Evolutionary conservation across 805 yeast species (phyloP).

Genomic region (Cyberlindnera amylophila): DNA sequence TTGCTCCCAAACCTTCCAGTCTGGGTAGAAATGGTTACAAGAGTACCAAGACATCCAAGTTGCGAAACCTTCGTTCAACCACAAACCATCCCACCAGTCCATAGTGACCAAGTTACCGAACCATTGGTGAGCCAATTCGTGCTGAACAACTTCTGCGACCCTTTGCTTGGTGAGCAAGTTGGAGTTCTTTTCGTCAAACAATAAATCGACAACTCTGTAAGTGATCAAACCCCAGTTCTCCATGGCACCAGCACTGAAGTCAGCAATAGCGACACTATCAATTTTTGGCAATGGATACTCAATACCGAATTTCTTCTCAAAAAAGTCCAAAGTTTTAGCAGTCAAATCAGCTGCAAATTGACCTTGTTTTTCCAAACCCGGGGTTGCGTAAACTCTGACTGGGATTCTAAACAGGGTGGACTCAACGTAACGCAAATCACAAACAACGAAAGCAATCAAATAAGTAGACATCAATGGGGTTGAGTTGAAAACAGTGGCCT

Average conservation of each 20-base stretch:
- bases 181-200: constrained; percentile 68
- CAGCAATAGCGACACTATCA: constrained; percentile 81
- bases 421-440: constrained; percentile 74
- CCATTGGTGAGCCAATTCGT: constrained; percentile 91
- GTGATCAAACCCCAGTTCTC: constrained; percentile 83
- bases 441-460: constrained; percentile 77
- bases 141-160: constrained; percentile 83
- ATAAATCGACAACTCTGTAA: constrained; percentile 70
- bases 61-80: constrained; percentile 88
- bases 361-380: constrained; percentile 71
- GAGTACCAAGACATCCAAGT: constrained; percentile 91
- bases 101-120: constrained; percentile 85
- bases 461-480: constrained; percentile 85
- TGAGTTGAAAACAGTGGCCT: constrained; percentile 61
- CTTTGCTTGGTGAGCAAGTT: constrained; percentile 61
- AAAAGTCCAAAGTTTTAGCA: constrained; percentile 69
- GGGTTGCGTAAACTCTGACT: constrained; percentile 76
- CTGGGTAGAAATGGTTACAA: constrained; percentile 70
- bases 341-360: constrained; percentile 70
- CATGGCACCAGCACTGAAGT: constrained; percentile 86
- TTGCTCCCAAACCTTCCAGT: constrained; percentile 84
- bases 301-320: constrained; percentile 68
- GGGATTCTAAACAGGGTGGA: constrained; percentile 64
- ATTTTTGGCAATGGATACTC: constrained; percentile 77
- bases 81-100: constrained; percentile 91